phyloP scores from a whole-genome alignment of 441 rosid species.

The Pelargonium cotyledonis region DNA sequence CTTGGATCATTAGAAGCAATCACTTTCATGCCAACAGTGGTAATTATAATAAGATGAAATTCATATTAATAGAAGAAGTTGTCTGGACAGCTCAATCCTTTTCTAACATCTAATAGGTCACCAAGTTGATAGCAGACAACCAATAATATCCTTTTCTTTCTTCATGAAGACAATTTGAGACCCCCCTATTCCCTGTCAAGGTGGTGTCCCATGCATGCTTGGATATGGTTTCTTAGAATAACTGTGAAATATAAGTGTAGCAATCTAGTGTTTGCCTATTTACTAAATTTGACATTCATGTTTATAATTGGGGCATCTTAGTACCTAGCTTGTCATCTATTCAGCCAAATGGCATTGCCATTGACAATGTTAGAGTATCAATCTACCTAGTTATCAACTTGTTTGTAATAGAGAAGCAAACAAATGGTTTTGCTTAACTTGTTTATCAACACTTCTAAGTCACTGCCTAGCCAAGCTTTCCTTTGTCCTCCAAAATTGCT shows the following conservation, averaged over 20 bases:
- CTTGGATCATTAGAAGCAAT: not conserved
- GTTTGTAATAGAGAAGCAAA: not conserved
- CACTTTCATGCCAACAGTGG: not conserved
- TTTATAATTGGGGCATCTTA: not conserved
- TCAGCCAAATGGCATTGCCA: not conserved
- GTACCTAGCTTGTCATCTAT: not conserved
- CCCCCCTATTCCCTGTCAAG: not conserved
- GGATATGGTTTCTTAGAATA: not conserved
- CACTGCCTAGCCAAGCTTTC: not conserved
- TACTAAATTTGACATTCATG: not conserved
- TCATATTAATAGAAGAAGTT: not conserved
- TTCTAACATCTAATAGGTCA: not conserved
- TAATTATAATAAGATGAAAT: not conserved
- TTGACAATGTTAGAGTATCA: conserved; percentile 1
- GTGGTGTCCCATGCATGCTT: not conserved
- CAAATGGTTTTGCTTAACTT: not conserved
- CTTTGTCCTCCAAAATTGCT: conserved; percentile 1
- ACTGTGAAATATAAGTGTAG: not conserved
- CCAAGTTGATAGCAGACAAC: not conserved
- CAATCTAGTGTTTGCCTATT: not conserved
- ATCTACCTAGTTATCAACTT: not conserved
- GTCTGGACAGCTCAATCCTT: not conserved
- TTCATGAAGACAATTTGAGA: not conserved
- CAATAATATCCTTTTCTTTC: not conserved
- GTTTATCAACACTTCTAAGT: conserved; percentile 1